A percentile compares a stretch with the other conserved stretches of the same genome.
phyloP scores from a whole-genome alignment of 2,329 filamentous ascomycete species.

The Cytospora piceae region DNA sequence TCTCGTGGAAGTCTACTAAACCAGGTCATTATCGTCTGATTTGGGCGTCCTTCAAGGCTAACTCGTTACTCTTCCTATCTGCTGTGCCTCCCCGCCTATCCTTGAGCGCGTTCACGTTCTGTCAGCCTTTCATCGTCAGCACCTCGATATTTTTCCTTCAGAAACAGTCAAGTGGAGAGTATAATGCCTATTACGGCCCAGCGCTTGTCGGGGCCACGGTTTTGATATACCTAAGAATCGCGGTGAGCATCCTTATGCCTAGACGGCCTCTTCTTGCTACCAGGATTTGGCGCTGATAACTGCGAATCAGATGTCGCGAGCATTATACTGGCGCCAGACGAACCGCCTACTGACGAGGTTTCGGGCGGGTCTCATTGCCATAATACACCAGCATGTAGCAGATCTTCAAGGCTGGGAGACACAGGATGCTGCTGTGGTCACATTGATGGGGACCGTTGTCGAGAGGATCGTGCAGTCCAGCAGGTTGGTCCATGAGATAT shows the following conservation, averaged over 20 bases:
- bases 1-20: no score
- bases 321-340: constrained; percentile 40
- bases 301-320: constrained; percentile 31
- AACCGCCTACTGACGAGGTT: constrained; percentile 42
- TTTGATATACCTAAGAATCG: constrained; percentile 47
- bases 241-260: constrained; percentile 36
- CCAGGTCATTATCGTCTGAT: no score
- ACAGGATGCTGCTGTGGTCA: constrained; percentile 34
- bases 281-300: neutral
- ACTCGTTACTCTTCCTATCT: constrained; percentile 31
- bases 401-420: constrained; percentile 29
- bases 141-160: constrained; percentile 37
- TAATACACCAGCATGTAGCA: constrained; percentile 41
- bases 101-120: constrained; percentile 46
- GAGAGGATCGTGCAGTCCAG: constrained; percentile 37
- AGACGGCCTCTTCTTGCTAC: neutral
- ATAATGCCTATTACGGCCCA: constrained; percentile 37
- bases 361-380: constrained; percentile 41
- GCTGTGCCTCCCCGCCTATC: constrained; percentile 44
- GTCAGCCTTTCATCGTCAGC: constrained; percentile 49
- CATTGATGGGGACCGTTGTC: constrained; percentile 42
- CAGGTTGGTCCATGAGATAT: constrained; percentile 36
- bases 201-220: constrained; percentile 44
- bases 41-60: no score
- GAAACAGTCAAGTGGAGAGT: constrained; percentile 23